phyloP scores from a whole-genome alignment of 2,329 filamentous ascomycete species.

The Aspergillus tamarii region DNA sequence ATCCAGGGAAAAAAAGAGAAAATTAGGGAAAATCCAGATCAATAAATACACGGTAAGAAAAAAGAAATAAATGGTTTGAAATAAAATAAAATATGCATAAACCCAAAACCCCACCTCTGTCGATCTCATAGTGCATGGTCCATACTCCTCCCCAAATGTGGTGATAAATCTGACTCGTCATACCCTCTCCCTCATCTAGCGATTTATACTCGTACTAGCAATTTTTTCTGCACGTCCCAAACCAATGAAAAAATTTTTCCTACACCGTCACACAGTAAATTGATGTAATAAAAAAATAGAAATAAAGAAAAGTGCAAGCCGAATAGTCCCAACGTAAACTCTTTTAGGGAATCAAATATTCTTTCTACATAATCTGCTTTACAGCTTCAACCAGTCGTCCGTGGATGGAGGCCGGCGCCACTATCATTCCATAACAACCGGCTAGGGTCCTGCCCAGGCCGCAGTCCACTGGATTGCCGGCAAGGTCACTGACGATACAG shows the following conservation, averaged over 20 bases:
- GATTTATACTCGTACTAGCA: too few species aligned
- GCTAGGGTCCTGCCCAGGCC: constrained; percentile 44
- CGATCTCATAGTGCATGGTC: constrained; percentile 19
- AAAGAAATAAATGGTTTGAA: background rate
- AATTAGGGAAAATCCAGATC: background rate
- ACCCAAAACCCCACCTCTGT: constrained; percentile 8
- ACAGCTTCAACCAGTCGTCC: constrained; percentile 35
- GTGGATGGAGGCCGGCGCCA: constrained; percentile 44
- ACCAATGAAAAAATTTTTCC: too few species aligned
- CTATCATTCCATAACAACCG: constrained; percentile 46
- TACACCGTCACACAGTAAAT: background rate
- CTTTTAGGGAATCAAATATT: background rate
- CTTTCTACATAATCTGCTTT: constrained; percentile 23
- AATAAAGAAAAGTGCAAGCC: background rate
- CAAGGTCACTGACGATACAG: constrained; percentile 54
- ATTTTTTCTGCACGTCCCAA: too few species aligned
- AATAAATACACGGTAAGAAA: background rate
- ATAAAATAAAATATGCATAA: background rate
- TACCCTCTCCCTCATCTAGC: too few species aligned
- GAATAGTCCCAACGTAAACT: background rate
- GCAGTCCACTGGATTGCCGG: constrained; percentile 55
- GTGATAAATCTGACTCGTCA: too few species aligned
- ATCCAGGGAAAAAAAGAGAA: background rate
- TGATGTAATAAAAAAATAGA: background rate
- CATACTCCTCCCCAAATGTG: background rate